Base-by-base conservation (phyloP, 192 early-diverging fungal genomes). In the Rhizoclosmatium globosum region DNA sequence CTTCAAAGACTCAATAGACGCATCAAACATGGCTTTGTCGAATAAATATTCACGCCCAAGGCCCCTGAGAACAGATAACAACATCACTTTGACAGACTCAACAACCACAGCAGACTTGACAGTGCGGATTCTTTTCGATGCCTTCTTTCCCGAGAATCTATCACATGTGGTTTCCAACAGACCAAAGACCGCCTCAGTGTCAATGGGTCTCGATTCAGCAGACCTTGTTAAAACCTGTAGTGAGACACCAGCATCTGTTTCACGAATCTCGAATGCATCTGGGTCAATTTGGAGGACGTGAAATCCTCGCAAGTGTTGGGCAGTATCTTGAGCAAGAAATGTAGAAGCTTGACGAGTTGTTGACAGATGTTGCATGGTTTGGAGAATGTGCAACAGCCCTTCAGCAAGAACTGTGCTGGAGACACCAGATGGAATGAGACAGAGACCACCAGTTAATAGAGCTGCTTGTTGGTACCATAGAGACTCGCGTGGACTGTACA, bases 381-480 rank as follows among this genome's bases (percentile, higher is more conserved):
- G 44, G 13, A 81, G 65, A 46, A 81, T 70, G 45, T 48, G 31
- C 11, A 60, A n/a, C 68, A 81, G 47, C 7, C 75, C 80, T 13
- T 70, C 31, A 45, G 76, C 50, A 4, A 81, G 61, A 17, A 48
- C 67, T 38, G 21, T 42, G 47, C 47, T 47, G 43, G 4, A 13
- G 23, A 4, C 4, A n/a, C 38, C 4, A 19, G 23, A 7, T 42
- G 80, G 80, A 19, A 58, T 13, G 21, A 81, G 80, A 41, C 82
- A 43, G 2, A 81, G 50, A 77, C 80, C 80, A 31, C 69, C 67
- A 7, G 68, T 80, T 3, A 76, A 64, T 7, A 77, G 42, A 47
- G 79, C 80, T 3, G 76, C 75, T 82, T 81, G 80, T 15, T 76
- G 73, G 50, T 80, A 81, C 65, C 58, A 81, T 13, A n/a, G 11